Base-by-base conservation (phyloP, 1,284 basidiomycete species). In the Chalciporus sp. region DNA sequence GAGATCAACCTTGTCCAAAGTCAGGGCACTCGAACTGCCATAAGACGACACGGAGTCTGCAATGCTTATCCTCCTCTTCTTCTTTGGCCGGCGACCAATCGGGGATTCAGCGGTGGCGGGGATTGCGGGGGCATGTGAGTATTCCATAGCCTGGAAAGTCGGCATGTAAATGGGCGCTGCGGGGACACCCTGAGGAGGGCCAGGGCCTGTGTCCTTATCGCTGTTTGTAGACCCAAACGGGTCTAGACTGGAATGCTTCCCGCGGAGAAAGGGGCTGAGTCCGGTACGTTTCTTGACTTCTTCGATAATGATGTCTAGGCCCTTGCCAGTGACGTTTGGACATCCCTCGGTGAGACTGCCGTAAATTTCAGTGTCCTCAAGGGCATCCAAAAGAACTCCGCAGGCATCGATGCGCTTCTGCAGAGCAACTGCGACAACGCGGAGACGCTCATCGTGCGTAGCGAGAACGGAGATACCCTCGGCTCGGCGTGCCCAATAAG, bases 191-290 rank as follows among this genome's bases (percentile, higher is more conserved):
- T 60, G 59, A 16, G 62, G 71, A 9, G 69, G 66, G 11, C 67
- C 70, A 47, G 71, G 65, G 1, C 65, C 66, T 7, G 61, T 58
- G 28, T 73, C 73, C 50, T 70, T 72, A 48, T 76, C 75, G 48
- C 57, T 59, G 56, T 67, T 70, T 16, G 72, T 70, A 35, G 74
- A 71, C 29, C 76, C 78, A 58, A 80, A 79, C 4, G 79, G 73
- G 55, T 81, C 77, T 43, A 80, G 67, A 59, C 76, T 77, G 16
- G 78, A 80, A 52, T 80, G 79, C 58, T 79, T 80, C 28, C 77
- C 77, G 42, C 77, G 76, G 37, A 80, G 68, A 64, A 80, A 79
- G 43, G 74, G 77, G 47, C 76, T 78, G 14, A 70, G 69, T 20
- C 78, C 78, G 0, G 74, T 79, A 26, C 73, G 72, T 56, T 77